phyloP scores from a whole-genome alignment of 2,329 filamentous ascomycete species.

The Xylaria sp. region DNA sequence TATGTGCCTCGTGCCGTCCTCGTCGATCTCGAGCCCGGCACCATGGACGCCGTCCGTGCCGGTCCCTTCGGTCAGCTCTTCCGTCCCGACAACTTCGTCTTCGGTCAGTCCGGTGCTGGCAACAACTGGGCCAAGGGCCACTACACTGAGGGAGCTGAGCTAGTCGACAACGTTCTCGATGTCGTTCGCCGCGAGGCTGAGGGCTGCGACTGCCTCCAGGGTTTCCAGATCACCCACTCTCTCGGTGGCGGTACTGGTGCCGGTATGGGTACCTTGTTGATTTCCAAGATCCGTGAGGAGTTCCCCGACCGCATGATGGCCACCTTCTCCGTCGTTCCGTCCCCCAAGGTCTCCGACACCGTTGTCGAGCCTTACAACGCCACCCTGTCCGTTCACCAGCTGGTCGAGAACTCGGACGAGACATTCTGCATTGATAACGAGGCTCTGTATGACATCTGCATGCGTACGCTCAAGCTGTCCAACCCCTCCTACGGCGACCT shows the following conservation, averaged over 20 bases:
- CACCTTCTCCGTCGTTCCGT: slow-evolving; percentile 98
- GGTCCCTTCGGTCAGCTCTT: slow-evolving; percentile 99
- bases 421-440: slow-evolving; percentile 99
- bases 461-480: slow-evolving; percentile 98
- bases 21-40: slow-evolving; percentile 98
- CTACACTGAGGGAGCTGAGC: slow-evolving; percentile 99
- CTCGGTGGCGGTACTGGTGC: slow-evolving; percentile 99
- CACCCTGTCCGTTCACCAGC: slow-evolving; percentile 97
- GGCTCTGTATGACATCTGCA: slow-evolving; percentile 99
- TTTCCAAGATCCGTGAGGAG: slow-evolving; percentile 99
- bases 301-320: slow-evolving; percentile 99
- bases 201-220: slow-evolving; percentile 98
- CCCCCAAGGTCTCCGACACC: slow-evolving; percentile 99
- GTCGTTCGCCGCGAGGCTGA: slow-evolving; percentile 98
- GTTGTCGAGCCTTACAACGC: slow-evolving; percentile 99
- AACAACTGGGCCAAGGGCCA: slow-evolving; percentile 99
- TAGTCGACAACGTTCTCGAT: slow-evolving; percentile 97
- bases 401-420: slow-evolving; percentile 99
- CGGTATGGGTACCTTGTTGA: slow-evolving; percentile 99
- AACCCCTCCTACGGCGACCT: slow-evolving; percentile 99
- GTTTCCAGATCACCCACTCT: slow-evolving; percentile 99
- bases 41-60: slow-evolving; percentile 98
- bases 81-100: slow-evolving; percentile 99
- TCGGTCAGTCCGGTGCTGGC: slow-evolving; percentile 98
- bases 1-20: slow-evolving; percentile 99